Percentiles rank a stretch among this genome's conserved stretches.
Evolutionary conservation across 2,329 filamentous ascomycete species (phyloP).

Genomic region (Nemania bipapillata): DNA sequence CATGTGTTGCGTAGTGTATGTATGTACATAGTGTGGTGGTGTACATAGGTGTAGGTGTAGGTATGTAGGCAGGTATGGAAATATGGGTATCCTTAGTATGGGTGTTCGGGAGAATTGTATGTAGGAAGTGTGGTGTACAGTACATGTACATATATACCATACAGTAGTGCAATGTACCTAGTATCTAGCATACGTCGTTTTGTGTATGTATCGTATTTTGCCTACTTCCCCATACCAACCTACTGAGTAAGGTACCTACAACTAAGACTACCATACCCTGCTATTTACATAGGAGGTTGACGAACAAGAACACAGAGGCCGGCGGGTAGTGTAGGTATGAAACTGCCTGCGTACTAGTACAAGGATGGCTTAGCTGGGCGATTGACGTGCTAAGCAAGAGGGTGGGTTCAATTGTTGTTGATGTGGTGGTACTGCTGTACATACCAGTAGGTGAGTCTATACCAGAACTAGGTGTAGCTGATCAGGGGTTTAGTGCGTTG

Average conservation of each 20-base stretch:
- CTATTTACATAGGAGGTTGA: neutral
- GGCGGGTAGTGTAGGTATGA: neutral
- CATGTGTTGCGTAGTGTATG: slow-evolving; percentile 1
- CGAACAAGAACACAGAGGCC: neutral
- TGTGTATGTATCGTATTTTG: neutral
- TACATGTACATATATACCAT: slow-evolving; percentile 1
- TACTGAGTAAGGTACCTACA: no score
- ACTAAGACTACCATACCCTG: neutral
- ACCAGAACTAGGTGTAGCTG: slow-evolving; percentile 28
- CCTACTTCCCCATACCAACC: no score
- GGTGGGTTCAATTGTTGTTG: slow-evolving; percentile 7
- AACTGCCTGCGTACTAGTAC: neutral
- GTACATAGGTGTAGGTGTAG: neutral
- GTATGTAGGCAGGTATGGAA: neutral
- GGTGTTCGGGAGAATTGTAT: no score
- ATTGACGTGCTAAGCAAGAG: neutral
- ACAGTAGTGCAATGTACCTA: neutral
- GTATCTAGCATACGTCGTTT: neutral
- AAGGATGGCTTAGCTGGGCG: neutral
- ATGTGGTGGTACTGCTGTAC: neutral
- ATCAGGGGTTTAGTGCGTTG: slow-evolving; percentile 27
- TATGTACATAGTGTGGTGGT: neutral
- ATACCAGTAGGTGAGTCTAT: neutral
- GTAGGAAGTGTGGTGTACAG: neutral
- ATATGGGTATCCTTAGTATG: neutral